Percentiles rank a stretch among this genome's conserved stretches.
Conservation (phyloP, 371 early-diverging fungal genomes). For the Mortierella sp. region DNA sequence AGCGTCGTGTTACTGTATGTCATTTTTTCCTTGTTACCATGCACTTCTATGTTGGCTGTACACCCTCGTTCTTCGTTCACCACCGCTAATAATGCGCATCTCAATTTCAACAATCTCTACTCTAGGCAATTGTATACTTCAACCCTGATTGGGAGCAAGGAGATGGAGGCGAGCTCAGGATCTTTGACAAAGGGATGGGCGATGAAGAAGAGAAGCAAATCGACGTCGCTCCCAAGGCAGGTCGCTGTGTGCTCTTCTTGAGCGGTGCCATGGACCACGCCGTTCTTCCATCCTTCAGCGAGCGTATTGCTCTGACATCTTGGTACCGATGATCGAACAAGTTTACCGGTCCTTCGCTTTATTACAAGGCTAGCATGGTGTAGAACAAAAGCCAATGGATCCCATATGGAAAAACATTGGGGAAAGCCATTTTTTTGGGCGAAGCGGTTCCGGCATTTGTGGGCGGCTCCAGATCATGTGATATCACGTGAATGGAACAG, state of each 20-base stretch:
- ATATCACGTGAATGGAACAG: neutral
- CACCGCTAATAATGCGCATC: too few species aligned
- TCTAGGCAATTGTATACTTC: constrained; percentile 64
- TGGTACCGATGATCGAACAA: constrained; percentile 59
- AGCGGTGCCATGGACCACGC: constrained; percentile 74
- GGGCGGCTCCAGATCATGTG: too few species aligned
- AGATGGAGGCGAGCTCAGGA: constrained; percentile 68
- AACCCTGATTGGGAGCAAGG: constrained; percentile 63
- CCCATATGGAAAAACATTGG: too few species aligned
- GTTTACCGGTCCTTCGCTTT: too few species aligned
- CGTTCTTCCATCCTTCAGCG: constrained; percentile 61
- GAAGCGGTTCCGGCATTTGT: too few species aligned
- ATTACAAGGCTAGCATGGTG: too few species aligned
- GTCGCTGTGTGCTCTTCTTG: constrained; percentile 66
- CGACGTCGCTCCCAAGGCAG: constrained; percentile 60
- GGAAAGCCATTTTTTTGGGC: too few species aligned
- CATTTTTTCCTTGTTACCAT: neutral
- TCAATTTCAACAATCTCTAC: neutral
- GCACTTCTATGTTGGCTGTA: neutral
- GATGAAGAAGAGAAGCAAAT: constrained; percentile 60
- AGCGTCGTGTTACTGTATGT: constrained; percentile 68
- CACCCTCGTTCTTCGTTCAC: neutral
- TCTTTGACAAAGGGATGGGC: constrained; percentile 58
- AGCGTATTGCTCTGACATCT: constrained; percentile 63
- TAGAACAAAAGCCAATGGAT: too few species aligned